Evolutionary conservation across 1,284 basidiomycete genomes (phyloP), one percentile per base, ranked within the genome.

Genomic region (Sutorius eximius): DNA sequence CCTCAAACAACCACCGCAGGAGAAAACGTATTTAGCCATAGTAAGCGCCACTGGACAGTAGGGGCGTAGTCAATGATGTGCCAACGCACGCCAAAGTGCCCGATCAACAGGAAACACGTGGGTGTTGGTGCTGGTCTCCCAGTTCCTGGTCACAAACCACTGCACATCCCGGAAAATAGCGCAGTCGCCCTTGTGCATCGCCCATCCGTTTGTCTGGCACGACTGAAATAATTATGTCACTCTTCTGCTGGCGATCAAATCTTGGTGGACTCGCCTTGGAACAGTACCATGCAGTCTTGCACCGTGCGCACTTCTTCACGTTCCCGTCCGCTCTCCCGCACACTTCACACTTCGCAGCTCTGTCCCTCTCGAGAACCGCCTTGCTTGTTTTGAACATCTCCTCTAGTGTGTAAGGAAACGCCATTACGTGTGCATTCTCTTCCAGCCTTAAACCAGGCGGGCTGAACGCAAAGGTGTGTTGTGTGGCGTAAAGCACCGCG

Each of bases 401-500:
- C 32, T 71, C 67, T 18, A 69, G 44, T 6, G 59, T 49, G 45
- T 71, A 53, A 20, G 67, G 68, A 37, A 70, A 69, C 55, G 70
- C 59, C 45, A 59, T 69, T 32, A 71, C n/a, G 37, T 50, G 59
- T 29, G 51, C 41, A 29, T 16, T 20, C 24, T 69, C 66, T 52
- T 69, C 67, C 43, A 71, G 44, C 13, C 63, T 64, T 44, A 69
- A 43, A 6, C 67, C 67, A 8, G 68, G 66, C 1, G 69, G 68
- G 45, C 65, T 59, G 36, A 71, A 71, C 16, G 69, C 59, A 45
- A 69, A 69, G 1, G 34, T 59, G 50, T 71, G 67, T 18, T 66
- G 69, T 1, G 62, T 62, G 43, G 67, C 67, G 16, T 69, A 69
- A 29, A 71, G 61, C 47, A 69, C 68, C 1, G 69, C 67, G 34